Evolutionary conservation across 2,329 filamentous ascomycete genomes (phyloP).

Genomic region (Diaporthe velutina): DNA sequence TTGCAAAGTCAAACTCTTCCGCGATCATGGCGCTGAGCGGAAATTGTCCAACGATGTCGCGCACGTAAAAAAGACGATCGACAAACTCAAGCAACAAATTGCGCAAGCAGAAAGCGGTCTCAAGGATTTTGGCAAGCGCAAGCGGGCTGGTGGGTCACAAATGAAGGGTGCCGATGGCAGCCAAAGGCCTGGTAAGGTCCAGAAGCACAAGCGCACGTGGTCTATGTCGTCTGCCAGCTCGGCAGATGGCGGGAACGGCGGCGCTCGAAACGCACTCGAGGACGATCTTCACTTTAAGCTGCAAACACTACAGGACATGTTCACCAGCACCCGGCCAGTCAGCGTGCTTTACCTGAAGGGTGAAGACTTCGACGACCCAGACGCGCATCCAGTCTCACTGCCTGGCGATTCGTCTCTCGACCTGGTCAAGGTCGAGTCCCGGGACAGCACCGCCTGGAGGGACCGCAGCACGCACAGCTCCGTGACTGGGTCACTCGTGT

Average conservation of each 20-base stretch:
- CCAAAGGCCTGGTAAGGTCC: conserved; percentile 81
- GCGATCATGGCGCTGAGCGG: conserved; percentile 94
- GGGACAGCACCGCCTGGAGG: conserved; percentile 64
- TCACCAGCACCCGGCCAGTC: conserved; percentile 83
- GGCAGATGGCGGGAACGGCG: conserved; percentile 57
- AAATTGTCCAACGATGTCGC: conserved; percentile 95
- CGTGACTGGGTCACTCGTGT: conserved; percentile 72
- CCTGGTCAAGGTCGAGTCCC: conserved; percentile 65
- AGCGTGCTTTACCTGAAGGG: conserved; percentile 84
- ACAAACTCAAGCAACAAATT: conserved; percentile 95
- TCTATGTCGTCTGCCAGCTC: conserved; percentile 88
- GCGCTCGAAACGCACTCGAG: conserved; percentile 66
- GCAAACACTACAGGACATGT: conserved; percentile 87
- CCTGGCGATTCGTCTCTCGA: conserved; percentile 73
- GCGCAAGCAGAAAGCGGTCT: conserved; percentile 78
- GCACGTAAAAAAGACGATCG: conserved; percentile 96
- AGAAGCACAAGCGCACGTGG: conserved; percentile 95
- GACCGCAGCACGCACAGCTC: conserved; percentile 68
- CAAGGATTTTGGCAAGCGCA: conserved; percentile 76
- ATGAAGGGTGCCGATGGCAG: conserved; percentile 58
- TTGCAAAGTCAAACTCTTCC: conserved; percentile 97
- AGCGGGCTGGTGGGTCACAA: conserved; percentile 62
- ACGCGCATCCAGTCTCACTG: conserved; percentile 81
- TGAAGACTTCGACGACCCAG: conserved; percentile 83
- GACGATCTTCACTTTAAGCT: conserved; percentile 86